Evolutionary conservation across 495 filamentous ascomycete genomes (phyloP), one percentile per base, ranked within the genome.

Genomic region (Xylaria sp.): DNA sequence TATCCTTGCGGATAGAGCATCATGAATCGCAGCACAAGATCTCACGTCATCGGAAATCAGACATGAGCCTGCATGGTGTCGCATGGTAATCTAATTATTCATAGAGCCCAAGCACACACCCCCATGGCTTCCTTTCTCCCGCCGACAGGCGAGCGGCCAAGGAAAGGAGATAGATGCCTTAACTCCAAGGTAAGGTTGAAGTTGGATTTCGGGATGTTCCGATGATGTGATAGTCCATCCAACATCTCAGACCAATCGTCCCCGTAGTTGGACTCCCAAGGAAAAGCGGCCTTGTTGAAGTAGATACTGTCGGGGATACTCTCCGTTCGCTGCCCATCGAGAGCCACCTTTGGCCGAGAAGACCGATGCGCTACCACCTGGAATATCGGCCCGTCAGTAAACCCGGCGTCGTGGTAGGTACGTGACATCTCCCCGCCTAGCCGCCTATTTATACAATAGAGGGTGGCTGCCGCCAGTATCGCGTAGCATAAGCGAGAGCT

Each of bases 401-500:
- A 55, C 48, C 64, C 46, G 43, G 64, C 64, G 55, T 67, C 57
- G 14, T 44, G 58, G 68, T 29, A 70, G 35, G 15, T 21, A 17
- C 29, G 9, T 35, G 15, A 44, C 35, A 44, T n/a, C 46, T 66
- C 63, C 29, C 21, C 33, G 33, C 64, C 62, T 15, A 37, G 26
- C 44, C 41, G 43, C 43, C 43, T 66, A 37, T 66, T 44, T 52
- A 37, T 44, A n/a, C 48, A n/a, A 31, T 41, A 43, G 17, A 59
- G 40, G 52, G 52, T 29, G 29, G 55, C 15, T 17, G 40, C 15
- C 17, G 31, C 24, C 33, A 24, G 58, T 44, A 29, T 44, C 68
- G 46, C 68, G 58, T 58, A 63, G 67, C 68, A 70, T 70, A 63
- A 63, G 68, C 68, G 68, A 70, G 67, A 61, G 48, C 44, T 63